These are phyloP conservation scores for Cucurbita argyrosperma DNA, from an alignment of 306 rosid species.

Conservation along the genomic window DNA sequence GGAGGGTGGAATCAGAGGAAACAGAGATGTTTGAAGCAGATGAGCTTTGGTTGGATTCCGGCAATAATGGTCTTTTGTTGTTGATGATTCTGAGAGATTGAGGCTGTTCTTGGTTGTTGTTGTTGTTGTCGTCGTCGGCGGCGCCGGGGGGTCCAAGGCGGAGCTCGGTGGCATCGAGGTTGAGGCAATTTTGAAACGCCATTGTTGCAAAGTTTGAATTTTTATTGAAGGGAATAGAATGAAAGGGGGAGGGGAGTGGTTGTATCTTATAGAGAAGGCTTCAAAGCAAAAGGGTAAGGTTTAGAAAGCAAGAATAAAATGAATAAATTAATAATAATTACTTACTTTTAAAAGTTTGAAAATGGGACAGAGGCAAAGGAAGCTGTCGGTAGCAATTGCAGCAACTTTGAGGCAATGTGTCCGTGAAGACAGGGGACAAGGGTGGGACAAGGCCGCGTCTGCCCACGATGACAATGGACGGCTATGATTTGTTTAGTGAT, in stretches of 20 bases:
- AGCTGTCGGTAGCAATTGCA: slow-evolving; percentile 50
- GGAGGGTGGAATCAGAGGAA: neutral
- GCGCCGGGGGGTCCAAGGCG: neutral
- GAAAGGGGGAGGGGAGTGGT: neutral
- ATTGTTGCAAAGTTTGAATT: neutral
- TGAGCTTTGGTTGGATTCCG: neutral
- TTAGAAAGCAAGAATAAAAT: too few species aligned
- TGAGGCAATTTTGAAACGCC: neutral
- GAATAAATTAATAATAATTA: too few species aligned
- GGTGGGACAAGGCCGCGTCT: neutral
- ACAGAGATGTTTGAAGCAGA: neutral
- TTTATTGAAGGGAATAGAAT: neutral
- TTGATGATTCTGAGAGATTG: neutral
- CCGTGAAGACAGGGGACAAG: neutral
- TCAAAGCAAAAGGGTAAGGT: neutral
- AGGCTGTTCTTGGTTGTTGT: neutral
- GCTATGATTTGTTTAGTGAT: neutral
- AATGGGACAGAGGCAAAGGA: slow-evolving; percentile 58
- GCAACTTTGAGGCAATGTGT: slow-evolving; percentile 8
- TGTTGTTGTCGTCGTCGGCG: neutral
- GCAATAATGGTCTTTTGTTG: neutral
- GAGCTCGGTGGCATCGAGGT: slow-evolving; percentile 4
- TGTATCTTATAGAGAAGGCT: neutral
- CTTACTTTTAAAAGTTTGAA: slow-evolving; percentile 10
- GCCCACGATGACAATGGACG: neutral